A percentile compares a stretch with the other conserved stretches of the same genome.
Evolutionary conservation across 352 stramenopile species (phyloP).

Genomic region (Phytophthora uliginosa): DNA sequence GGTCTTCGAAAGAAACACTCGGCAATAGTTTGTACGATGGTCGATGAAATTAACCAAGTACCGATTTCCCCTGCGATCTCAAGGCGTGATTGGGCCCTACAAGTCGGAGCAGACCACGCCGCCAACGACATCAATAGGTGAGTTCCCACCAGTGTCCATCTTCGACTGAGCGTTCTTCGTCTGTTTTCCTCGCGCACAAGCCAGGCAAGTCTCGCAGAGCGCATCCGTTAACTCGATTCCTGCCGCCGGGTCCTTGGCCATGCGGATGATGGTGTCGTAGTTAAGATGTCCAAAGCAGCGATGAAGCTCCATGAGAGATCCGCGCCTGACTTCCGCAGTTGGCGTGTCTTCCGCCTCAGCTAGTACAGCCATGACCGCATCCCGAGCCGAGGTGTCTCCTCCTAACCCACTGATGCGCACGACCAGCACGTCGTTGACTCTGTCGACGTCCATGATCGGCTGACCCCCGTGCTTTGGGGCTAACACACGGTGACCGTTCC

Average conservation of each 20-base stretch:
- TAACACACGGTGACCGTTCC: not conserved
- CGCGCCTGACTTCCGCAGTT: not conserved
- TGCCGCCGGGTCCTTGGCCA: slow-evolving; percentile 5
- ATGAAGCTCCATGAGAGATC: slow-evolving; percentile 20
- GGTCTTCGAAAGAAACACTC: slow-evolving; percentile 16
- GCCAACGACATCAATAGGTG: slow-evolving; percentile 16
- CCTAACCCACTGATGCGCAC: not conserved
- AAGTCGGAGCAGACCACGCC: slow-evolving; percentile 24
- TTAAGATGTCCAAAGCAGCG: slow-evolving; percentile 10
- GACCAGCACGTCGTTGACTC: slow-evolving; percentile 14
- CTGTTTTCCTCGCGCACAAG: slow-evolving; percentile 28
- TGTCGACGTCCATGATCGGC: slow-evolving; percentile 10
- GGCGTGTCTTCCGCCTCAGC: slow-evolving; percentile 3
- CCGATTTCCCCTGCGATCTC: not conserved
- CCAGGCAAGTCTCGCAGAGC: not conserved
- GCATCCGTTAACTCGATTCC: slow-evolving; percentile 6
- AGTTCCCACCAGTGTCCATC: slow-evolving; percentile 21
- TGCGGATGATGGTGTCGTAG: slow-evolving; percentile 18
- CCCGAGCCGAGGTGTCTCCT: not conserved
- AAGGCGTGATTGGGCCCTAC: slow-evolving; percentile 8
- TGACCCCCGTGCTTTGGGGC: not conserved
- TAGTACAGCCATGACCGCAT: slow-evolving; percentile 17
- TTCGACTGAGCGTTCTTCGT: slow-evolving; percentile 13
- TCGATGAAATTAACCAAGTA: slow-evolving; percentile 31
- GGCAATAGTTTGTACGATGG: slow-evolving; percentile 22